Conservation (phyloP, 441 rosid species). For the Erodium texanum region DNA sequence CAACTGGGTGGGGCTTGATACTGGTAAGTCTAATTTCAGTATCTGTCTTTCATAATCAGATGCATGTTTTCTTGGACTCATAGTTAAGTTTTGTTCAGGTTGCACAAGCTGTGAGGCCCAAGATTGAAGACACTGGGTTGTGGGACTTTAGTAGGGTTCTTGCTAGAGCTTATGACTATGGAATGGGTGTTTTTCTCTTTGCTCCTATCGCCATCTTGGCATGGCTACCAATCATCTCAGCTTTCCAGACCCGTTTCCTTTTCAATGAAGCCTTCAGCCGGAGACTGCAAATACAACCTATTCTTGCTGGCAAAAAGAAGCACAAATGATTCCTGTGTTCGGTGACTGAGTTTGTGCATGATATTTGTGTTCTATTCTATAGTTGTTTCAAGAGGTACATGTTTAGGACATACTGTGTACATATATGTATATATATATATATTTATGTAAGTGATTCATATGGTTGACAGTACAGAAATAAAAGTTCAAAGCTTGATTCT, state of each 20-base stretch:
- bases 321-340: conserved; percentile 14
- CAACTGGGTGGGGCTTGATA: conserved; percentile 95
- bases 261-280: conserved; percentile 84
- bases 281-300: conserved; percentile 74
- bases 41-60: not conserved
- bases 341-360: no score
- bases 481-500: not conserved
- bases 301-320: conserved; percentile 81
- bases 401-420: not conserved
- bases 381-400: no score
- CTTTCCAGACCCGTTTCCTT: conserved; percentile 89
- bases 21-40: conserved; percentile 42
- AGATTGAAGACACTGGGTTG: conserved; percentile 53
- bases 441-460: conserved; percentile 14
- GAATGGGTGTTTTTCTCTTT: conserved; percentile 82
- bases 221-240: conserved; percentile 85
- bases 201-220: conserved; percentile 81
- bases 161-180: conserved; percentile 79
- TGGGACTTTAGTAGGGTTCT: conserved; percentile 76
- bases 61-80: not conserved
- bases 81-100: conserved; percentile 34
- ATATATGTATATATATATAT: no score
- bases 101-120: conserved; percentile 85
- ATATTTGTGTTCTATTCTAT: no score
- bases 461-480: not conserved